A percentile compares a stretch with the other conserved stretches of the same genome.
Conservation (phyloP, 257 asterid genomes). For the Lavandula angustifolia region DNA sequence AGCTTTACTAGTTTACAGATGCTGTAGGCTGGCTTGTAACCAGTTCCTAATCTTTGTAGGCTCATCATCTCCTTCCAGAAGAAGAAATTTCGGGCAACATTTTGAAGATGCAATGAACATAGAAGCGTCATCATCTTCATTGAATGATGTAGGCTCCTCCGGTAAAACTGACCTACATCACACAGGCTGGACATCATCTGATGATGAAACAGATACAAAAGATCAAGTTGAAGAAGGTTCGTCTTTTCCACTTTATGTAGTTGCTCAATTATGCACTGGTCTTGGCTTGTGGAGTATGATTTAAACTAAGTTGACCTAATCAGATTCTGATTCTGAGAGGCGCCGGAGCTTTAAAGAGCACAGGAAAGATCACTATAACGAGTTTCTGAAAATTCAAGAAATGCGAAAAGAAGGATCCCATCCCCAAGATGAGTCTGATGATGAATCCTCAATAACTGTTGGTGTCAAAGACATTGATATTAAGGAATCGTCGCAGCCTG, state of each 20-base stretch:
- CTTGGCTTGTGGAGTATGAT: constrained; percentile 15
- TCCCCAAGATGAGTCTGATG: constrained; percentile 48
- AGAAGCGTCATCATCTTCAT: constrained; percentile 64
- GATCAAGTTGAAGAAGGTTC: constrained; percentile 76
- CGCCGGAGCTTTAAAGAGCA: constrained; percentile 72
- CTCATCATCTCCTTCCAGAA: constrained; percentile 53
- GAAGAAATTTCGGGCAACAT: constrained; percentile 48
- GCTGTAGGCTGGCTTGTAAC: neutral
- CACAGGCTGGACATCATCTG: constrained; percentile 93
- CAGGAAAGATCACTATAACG: constrained; percentile 85
- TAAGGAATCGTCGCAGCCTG: constrained; percentile 42
- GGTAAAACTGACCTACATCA: constrained; percentile 50
- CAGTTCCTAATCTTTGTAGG: constrained; percentile 43
- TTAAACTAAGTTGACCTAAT: neutral
- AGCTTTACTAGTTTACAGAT: constrained; percentile 7
- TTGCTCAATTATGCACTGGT: constrained; percentile 14
- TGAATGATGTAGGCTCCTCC: constrained; percentile 74
- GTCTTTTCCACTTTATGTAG: constrained; percentile 20
- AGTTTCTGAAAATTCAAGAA: constrained; percentile 72
- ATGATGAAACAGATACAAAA: constrained; percentile 75
- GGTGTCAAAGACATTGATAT: constrained; percentile 64
- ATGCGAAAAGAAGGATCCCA: constrained; percentile 59
- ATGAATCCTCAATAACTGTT: constrained; percentile 53
- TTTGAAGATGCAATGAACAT: constrained; percentile 61
- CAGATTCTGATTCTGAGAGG: constrained; percentile 59